Evolutionary conservation across 1,284 basidiomycete species (phyloP), one percentile per base, ranked within the genome.

Genomic region (Ustilago lituana): DNA sequence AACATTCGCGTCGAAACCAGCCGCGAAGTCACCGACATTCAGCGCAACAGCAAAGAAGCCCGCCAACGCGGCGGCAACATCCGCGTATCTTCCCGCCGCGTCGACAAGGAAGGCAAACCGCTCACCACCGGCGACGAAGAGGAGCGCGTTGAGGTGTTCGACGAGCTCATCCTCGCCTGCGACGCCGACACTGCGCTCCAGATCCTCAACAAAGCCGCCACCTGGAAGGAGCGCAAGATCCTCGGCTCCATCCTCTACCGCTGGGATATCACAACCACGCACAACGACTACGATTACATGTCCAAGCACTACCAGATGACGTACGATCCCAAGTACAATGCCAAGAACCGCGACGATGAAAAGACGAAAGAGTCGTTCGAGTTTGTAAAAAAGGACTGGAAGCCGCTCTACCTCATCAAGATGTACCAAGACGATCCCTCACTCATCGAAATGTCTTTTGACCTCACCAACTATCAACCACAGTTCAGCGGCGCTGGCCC

Each of bases 391-490:
- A 83, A 84, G 37, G 83, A 85, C 51, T 88, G 87, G 77, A 83
- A 84, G 43, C 75, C 75, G 15, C 57, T 72, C 4, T 77, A 77
- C 52, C 86, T 87, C 70, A 88, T 87, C 62, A 85, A 86, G 78
- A 86, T 86, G 74, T 86, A 88, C 68, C 84, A 85, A 2, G 72
- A 84, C 33, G 87, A 88, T 76, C 86, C 84, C 58, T 82, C 83
- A 29, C 86, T 86, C 82, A 85, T 89, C 58, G 88, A 89, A 77
- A 89, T 88, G 88, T 86, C 85, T 72, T 88, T 88, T 74, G 76
- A 79, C 49, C 26, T 77, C 43, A 87, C 86, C 10, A 84, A 85
- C 65, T 89, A 88, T 68, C 87, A 88, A 76, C 85, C 86, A 3
- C 87, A 85, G 58, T 84, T 85, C 86, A 60, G 75, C 17, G 70